phyloP scores from a whole-genome alignment of 2,329 filamentous ascomycete species.

The Sphaceloma murrayae region DNA sequence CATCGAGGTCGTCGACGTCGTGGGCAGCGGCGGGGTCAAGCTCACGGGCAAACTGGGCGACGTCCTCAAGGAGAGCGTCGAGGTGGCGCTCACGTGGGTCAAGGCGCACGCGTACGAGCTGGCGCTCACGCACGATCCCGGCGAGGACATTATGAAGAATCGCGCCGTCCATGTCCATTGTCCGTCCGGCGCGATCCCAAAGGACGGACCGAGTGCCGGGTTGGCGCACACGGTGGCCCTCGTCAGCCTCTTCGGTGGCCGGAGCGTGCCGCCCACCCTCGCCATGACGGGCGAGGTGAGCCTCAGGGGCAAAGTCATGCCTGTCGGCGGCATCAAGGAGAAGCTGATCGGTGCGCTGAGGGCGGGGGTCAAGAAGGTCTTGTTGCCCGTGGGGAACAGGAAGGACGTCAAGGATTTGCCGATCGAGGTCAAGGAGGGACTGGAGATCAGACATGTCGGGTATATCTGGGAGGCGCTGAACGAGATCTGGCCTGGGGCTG shows the following conservation, averaged over 20 bases:
- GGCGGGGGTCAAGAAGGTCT: constrained; percentile 87
- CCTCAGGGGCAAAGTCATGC: constrained; percentile 79
- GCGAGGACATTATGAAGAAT: constrained; percentile 91
- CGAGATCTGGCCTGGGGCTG: constrained; percentile 80
- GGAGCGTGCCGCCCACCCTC: constrained; percentile 78
- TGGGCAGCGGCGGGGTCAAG: constrained; percentile 81
- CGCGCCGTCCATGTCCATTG: constrained; percentile 94
- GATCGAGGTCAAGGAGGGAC: constrained; percentile 72
- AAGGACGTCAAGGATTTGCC: constrained; percentile 91
- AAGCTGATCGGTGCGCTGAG: constrained; percentile 91
- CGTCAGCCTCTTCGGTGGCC: constrained; percentile 79
- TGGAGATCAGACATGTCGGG: constrained; percentile 81
- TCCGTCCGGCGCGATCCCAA: constrained; percentile 86
- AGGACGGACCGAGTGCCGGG: constrained; percentile 76
- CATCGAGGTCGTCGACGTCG: constrained; percentile 97
- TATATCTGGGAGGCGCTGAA: constrained; percentile 93
- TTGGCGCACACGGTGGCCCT: constrained; percentile 90
- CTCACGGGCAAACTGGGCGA: constrained; percentile 94
- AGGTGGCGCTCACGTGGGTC: constrained; percentile 94
- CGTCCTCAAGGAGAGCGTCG: constrained; percentile 92
- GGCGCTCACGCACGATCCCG: constrained; percentile 67
- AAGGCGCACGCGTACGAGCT: constrained; percentile 91
- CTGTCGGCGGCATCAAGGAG: constrained; percentile 96
- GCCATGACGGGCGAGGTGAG: constrained; percentile 85
- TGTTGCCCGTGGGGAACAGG: constrained; percentile 77